Evolutionary conservation across 148 eudicot species (phyloP).

Genomic region (Pouteria glomerata): DNA sequence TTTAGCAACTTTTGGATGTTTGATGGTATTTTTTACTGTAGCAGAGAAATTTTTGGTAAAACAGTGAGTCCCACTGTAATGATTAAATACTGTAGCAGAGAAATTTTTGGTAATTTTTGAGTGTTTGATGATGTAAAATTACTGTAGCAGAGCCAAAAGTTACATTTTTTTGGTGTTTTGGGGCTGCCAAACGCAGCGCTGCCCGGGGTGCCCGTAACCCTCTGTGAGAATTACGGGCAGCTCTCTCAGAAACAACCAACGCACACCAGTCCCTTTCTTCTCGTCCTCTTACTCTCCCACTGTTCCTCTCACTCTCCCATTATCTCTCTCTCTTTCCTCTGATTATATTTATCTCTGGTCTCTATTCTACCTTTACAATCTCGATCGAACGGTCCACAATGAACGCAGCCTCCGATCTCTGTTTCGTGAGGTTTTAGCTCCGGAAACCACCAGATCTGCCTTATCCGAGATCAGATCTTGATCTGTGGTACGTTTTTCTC

Average conservation of each 20-base stretch:
- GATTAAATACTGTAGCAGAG: too few species aligned
- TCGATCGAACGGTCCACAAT: conserved; percentile 27
- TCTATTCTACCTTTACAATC: conserved; percentile 5
- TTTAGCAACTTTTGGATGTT: too few species aligned
- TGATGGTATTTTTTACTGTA: too few species aligned
- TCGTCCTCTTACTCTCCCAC: neutral
- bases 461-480: conserved; percentile 14
- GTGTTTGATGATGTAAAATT: too few species aligned
- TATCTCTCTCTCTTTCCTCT: neutral
- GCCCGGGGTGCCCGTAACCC: conserved; percentile 11
- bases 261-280: neutral
- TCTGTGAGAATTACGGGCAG: conserved; percentile 9
- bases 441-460: conserved; percentile 15
- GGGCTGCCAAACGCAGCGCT: too few species aligned
- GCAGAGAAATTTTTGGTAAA: too few species aligned
- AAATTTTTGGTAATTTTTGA: too few species aligned
- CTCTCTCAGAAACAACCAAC: conserved; percentile 5
- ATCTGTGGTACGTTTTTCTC: conserved; percentile 11
- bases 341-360: conserved; percentile 10
- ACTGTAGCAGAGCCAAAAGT: too few species aligned
- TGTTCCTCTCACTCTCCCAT: neutral
- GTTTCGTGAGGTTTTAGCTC: conserved; percentile 3
- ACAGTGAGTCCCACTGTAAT: too few species aligned
- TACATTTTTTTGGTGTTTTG: too few species aligned
- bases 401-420: conserved; percentile 14